Percentiles rank a stretch among this genome's conserved stretches.
These are phyloP conservation scores for Plantago elongata DNA, from an alignment of 257 asterid species.

Conservation along the genomic window DNA sequence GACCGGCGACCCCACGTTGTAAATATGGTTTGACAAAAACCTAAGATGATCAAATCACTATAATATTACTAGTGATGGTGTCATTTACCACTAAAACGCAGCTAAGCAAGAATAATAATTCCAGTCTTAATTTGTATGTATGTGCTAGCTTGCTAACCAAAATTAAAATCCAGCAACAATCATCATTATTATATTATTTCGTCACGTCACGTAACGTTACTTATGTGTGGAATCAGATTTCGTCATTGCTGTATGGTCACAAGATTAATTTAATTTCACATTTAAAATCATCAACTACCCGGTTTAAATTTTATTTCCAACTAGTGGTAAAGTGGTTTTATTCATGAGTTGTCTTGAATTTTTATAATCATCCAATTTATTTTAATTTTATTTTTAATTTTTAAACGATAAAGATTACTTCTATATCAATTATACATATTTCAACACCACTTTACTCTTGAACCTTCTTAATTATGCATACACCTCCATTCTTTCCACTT, in stretches of 20 bases:
- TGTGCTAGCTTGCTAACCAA: not conserved
- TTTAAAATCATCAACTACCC: no score
- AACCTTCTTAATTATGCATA: no score
- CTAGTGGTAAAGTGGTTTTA: no score
- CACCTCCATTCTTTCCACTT: no score
- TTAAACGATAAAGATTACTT: no score
- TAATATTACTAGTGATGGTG: slow-evolving; percentile 14
- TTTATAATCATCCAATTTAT: no score
- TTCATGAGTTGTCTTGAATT: no score
- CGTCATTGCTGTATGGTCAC: not conserved
- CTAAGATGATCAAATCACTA: slow-evolving; percentile 16
- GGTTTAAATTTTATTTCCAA: no score
- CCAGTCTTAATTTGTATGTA: not conserved
- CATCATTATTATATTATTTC: slow-evolving; percentile 9
- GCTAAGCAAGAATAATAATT: not conserved
- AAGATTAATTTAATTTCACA: not conserved
- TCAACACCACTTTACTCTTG: no score
- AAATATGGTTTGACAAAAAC: slow-evolving; percentile 61
- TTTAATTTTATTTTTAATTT: no score
- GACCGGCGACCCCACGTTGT: slow-evolving; percentile 39
- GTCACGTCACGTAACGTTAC: slow-evolving; percentile 19
- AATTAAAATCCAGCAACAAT: not conserved
- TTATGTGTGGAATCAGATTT: slow-evolving; percentile 2
- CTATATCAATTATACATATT: no score
- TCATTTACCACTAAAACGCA: slow-evolving; percentile 32